Base-by-base conservation (phyloP, 163 green algal genomes). In the Trebouxiophyceae sp. region DNA sequence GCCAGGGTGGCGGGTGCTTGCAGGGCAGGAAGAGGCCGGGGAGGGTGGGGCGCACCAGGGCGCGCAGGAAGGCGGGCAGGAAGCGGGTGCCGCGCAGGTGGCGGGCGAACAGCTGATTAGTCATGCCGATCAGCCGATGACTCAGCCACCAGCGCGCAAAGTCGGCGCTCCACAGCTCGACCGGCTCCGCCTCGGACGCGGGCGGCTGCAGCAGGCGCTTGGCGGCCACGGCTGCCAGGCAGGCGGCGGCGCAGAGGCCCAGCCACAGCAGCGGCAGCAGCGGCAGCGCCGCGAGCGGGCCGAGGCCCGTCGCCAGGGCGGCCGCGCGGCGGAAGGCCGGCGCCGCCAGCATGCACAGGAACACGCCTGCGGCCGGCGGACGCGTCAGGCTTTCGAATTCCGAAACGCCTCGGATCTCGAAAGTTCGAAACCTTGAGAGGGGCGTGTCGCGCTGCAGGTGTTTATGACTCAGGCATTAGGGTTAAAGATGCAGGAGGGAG, bases 61-160 rank as follows among this genome's bases (percentile, higher is more conserved):
- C 30, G 1, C 47, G 29, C 32, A 62, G 55, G 26, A 24, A 68
- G 5, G 30, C 34, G n/a, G 28, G n/a, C 27, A 68, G 62, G n/a
- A 56, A 54, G 23, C 31, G 30, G 6, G 62, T 68, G 47, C 62
- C 62, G 2, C 62, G 31, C 5, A 68, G 47, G 22, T 61, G 31
- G 31, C 45, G 30, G 1, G 31, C 47, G n/a, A 68, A 68, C 27
- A 68, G n/a, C 7, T 33, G 20, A 22, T 60, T 68, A 31, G 47
- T 62, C 12, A 54, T 23, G 32, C 32, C 47, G 4, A 60, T 54
- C 30, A 61, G 20, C n/a, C 62, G 62, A 2, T 62, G 47, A 5
- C 54, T 33, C 19, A 68, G 31, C 62, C 62, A 68, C 62, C 62
- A 68, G 47, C 62, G 31, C 7, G 45, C 24, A 31, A 68, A 68